Base-by-base conservation (phyloP, 1,284 basidiomycete genomes). In the Coniferiporia weirii region DNA sequence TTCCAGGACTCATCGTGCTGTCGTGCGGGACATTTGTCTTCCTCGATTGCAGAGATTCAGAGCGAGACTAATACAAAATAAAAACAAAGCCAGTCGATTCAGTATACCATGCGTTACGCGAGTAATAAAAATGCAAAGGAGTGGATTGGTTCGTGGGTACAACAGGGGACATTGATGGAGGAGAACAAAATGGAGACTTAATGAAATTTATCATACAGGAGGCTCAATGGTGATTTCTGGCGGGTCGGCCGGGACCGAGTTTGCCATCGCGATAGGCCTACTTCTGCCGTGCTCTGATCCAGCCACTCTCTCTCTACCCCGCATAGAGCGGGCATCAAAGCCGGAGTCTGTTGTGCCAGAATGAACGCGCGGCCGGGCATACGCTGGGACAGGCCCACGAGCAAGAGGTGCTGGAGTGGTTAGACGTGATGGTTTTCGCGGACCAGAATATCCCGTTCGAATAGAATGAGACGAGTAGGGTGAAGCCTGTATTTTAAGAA, bases 181-280 rank as follows among this genome's bases (percentile, higher is more conserved):
- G 27, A 27, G 27, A 27, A 27, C 27, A 27, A 27, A 27, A 27
- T 2, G 27, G 27, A 3, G 27, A 27, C 15, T 40, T 19, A 46
- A 46, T 17, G 44, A 46, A 62, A 56, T 43, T 32, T 47, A 58
- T 62, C 61, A 51, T 62, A 62, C 61, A 62, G 61, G 57, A 35
- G 52, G 61, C 36, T 50, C 47, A 47, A 62, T 62, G 27, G 44
- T 55, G 46, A 62, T 62, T 38, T 62, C 61, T 48, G 61, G 61
- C 15, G 57, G 35, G 43, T 50, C 40, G 45, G 13, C 47, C 27
- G 15, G 27, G 32, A 44, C 40, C 17, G 48, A 55, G 34, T 51
- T 36, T 6, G 58, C 27, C 34, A 19, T 43, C 17, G 54, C 22
- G 32, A 32, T 27, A 17, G 59, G 35, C n/a, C 59, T 52, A 22